Evolutionary conservation across 2,329 filamentous ascomycete genomes (phyloP), one percentile per base, ranked within the genome.

Genomic region (Alternaria alternata): DNA sequence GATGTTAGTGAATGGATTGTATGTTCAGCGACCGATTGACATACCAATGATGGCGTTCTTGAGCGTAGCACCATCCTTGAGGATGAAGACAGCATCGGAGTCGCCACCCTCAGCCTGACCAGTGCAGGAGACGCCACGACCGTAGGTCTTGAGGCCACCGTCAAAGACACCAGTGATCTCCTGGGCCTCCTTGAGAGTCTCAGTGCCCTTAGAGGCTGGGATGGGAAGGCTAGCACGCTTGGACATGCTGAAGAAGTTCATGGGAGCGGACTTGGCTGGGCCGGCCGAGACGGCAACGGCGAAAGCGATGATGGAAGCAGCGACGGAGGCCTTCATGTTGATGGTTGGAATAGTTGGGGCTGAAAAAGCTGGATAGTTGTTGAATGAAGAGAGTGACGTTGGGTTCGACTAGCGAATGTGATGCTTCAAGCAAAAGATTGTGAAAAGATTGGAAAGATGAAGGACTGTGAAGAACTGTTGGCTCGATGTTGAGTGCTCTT

Each of bases 11-110:
- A 34, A 12, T 30, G 5, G 41, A 12, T 20, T 38, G 9, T 26
- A 6, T 7, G 24, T 3, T 14, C 39, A 11, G 9, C 7, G 6
- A 18, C 22, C 9, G 9, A 18, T 18, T 12, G 6, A 36, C 54
- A 41, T 43, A 57, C 56, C 84, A 57, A 86, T 86, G 75, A 86
- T 86, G 71, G 81, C 84, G 69, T 86, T 86, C 67, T 80, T 81
- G 41, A 87, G 75, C 12, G 82, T 83, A 24, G 80, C 85, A 24
- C 84, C 84, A 44, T 81, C 75, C 68, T 81, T 78, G 44, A 87
- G 78, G 63, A 84, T 77, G 78, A 86, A 86, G 69, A 86, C 84
- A 34, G 84, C 82, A 51, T 84, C 83, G 0, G 74, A 63, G 55
- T 80, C 75, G 46, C 75, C 80, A 47, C 82, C 81, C 66, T 84